Evolutionary conservation across 768 basidiomycete genomes (phyloP), one percentile per base, ranked within the genome.

Genomic region (Clavulina sp.): DNA sequence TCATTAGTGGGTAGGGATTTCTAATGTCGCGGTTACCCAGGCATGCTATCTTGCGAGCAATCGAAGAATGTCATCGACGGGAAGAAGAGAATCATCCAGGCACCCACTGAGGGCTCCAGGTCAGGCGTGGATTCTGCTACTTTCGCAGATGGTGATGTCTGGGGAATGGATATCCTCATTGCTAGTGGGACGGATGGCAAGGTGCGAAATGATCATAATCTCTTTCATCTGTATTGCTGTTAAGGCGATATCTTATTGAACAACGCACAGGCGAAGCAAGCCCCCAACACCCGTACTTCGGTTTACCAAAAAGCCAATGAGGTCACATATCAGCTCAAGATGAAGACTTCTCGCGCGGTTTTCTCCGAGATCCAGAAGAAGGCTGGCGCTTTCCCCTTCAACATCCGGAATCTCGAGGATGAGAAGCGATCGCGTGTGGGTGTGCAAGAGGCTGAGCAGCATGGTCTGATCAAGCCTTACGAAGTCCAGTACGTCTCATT

Each of bases 351-450:
- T 41, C 84, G 93, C 56, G 77, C 82, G n/a, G 82, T 93, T 38
- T 97, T 96, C 70, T 84, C 85, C 48, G 93, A 97, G 67, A 86
- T 96, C 60, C 86, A 92, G 69, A 92, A 89, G 73, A 97, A 96
- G 68, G 87, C 95, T 38, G 93, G 93, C 24, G 75, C 88, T 3
- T 97, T 99, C 78, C 93, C 95, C 31, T 96, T 99, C 74, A 96
- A 92, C 60, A 76, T 99, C 56, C 86, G 95, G 56, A 73, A 74
- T 43, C 74, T 97, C 53, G 93, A 93, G 57, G 93, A 97, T 61
- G 93, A 97, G 74, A 92, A 92, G 69, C 78, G 87, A 50, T 82
- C 88, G 26, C 80, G 93, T 33, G 81, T 97, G 74, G 95, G 93
- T 58, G 74, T 97, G 31, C 82, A 85, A 63, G 95, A 97, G 69